Evolutionary conservation across 2,329 filamentous ascomycete genomes (phyloP).

Genomic region (Aspergillus amoenus): DNA sequence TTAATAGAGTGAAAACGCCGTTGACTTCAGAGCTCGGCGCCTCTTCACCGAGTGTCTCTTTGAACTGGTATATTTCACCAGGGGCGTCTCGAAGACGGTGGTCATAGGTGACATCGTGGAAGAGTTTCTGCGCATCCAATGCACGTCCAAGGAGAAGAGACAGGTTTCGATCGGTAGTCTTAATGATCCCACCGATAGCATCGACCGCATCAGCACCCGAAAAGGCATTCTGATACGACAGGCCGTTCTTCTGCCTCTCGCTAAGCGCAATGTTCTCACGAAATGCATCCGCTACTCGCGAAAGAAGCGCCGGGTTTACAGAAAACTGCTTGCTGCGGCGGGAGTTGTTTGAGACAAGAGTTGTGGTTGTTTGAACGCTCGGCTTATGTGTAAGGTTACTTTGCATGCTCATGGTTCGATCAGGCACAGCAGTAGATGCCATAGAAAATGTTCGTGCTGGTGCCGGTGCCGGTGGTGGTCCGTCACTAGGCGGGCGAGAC

Average conservation of each 20-base stretch:
- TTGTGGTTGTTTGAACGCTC: constrained; percentile 53
- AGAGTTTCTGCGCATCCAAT: constrained; percentile 96
- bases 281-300: constrained; percentile 90
- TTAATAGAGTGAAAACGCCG: constrained; percentile 92
- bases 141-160: constrained; percentile 87
- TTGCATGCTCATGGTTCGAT: constrained; percentile 59
- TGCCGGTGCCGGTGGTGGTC: constrained; percentile 53
- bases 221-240: constrained; percentile 97
- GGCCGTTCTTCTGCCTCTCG: constrained; percentile 91
- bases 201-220: constrained; percentile 95
- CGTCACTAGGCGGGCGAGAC: constrained; percentile 45
- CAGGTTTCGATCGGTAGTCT: constrained; percentile 92
- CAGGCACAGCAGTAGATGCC: constrained; percentile 68
- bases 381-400: constrained; percentile 52
- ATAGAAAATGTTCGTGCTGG: constrained; percentile 78
- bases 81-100: constrained; percentile 92
- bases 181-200: constrained; percentile 92
- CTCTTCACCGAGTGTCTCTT: constrained; percentile 81
- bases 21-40: constrained; percentile 73
- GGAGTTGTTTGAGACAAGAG: constrained; percentile 59
- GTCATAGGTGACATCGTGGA: constrained; percentile 98
- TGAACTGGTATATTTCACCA: constrained; percentile 94
- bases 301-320: constrained; percentile 90
- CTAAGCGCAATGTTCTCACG: constrained; percentile 80
- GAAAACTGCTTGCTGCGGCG: constrained; percentile 68